Percentiles rank a stretch among this genome's conserved stretches.
phyloP scores from a whole-genome alignment of 2,329 filamentous ascomycete species.

The Cytospora piceicola region DNA sequence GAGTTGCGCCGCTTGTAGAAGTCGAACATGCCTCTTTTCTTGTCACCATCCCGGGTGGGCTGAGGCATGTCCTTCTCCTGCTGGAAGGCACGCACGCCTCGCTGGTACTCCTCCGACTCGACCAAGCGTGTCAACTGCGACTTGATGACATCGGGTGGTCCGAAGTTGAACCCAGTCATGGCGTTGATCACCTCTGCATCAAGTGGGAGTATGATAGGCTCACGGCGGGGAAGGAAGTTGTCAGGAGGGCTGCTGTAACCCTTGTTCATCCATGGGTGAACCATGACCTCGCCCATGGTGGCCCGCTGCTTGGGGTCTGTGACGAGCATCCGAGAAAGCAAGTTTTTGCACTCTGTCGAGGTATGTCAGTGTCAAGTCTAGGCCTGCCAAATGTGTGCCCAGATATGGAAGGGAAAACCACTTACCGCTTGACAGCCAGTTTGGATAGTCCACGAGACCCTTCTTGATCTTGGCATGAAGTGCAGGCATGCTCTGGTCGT shows the following conservation, averaged over 20 bases:
- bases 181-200: constrained; percentile 83
- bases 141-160: constrained; percentile 80
- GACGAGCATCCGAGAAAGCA: constrained; percentile 93
- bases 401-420: constrained; percentile 27
- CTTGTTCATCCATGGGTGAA: constrained; percentile 94
- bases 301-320: constrained; percentile 89
- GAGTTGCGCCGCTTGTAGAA: constrained; percentile 97
- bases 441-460: constrained; percentile 91
- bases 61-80: constrained; percentile 66
- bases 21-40: constrained; percentile 83
- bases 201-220: constrained; percentile 82
- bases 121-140: constrained; percentile 82
- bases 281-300: constrained; percentile 88
- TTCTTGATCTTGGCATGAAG: constrained; percentile 99
- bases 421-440: constrained; percentile 87
- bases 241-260: constrained; percentile 86
- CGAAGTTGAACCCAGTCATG: constrained; percentile 97
- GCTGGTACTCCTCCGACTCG: constrained; percentile 92
- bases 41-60: constrained; percentile 70
- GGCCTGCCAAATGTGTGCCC: neutral
- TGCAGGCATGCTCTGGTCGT: constrained; percentile 98
- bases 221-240: constrained; percentile 82
- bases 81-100: constrained; percentile 72
- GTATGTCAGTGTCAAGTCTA: neutral
- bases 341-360: constrained; percentile 79